Conservation (phyloP, 148 eudicot species). For the Amaranthus hypochondriacus region DNA sequence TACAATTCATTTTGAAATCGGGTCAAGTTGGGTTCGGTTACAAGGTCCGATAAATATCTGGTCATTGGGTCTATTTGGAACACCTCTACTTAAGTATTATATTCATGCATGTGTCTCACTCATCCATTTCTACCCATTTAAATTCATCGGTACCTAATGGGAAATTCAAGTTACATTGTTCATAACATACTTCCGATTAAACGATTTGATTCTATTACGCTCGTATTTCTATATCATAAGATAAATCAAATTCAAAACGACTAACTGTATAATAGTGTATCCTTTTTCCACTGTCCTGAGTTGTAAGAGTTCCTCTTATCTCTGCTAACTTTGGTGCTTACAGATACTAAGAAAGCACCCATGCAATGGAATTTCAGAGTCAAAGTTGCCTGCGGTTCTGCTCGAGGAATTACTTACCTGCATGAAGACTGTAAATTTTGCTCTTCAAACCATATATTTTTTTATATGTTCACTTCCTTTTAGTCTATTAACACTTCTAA, state of each 20-base stretch:
- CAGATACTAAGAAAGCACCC: constrained; percentile 62
- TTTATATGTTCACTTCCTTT: constrained; percentile 3
- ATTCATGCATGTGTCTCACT: not conserved
- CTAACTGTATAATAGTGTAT: not conserved
- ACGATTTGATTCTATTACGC: too few species aligned
- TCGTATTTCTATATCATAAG: too few species aligned
- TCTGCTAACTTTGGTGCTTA: constrained; percentile 4
- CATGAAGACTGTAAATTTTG: constrained; percentile 71
- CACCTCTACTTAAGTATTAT: not conserved
- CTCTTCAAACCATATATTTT: not conserved
- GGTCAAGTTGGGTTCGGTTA: too few species aligned
- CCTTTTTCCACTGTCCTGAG: not conserved
- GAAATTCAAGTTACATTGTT: too few species aligned
- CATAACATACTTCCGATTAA: too few species aligned
- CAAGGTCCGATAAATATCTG: too few species aligned
- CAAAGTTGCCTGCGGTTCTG: constrained; percentile 82
- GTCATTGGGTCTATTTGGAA: too few species aligned
- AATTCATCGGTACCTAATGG: too few species aligned
- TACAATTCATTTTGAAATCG: too few species aligned
- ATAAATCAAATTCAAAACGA: not conserved
- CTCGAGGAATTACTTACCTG: constrained; percentile 75
- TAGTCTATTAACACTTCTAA: constrained; percentile 1
- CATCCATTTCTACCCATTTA: not conserved
- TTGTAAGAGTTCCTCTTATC: too few species aligned
- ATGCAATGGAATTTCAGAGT: constrained; percentile 77